Conservation (phyloP, 805 yeast genomes). For the Blastobotrys americana region DNA sequence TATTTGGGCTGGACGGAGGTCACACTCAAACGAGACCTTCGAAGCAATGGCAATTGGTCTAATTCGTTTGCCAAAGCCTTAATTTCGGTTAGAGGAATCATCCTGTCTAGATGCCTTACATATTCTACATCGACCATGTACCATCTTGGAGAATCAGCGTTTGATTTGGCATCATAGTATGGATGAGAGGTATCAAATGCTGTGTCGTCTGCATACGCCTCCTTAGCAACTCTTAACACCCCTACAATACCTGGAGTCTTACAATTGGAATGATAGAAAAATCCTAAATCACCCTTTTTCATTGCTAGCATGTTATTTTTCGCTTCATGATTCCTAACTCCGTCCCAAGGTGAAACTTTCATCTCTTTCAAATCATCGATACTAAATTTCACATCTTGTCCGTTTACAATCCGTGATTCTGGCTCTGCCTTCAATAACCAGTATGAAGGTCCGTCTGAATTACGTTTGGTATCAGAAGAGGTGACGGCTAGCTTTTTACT, state of each 20-base stretch:
- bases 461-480: neutral
- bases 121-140: constrained; percentile 49
- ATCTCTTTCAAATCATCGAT: constrained; percentile 37
- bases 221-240: constrained; percentile 27
- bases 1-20: constrained; percentile 42
- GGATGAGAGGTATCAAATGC: constrained; percentile 38
- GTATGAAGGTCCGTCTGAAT: constrained; percentile 19
- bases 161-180: constrained; percentile 44
- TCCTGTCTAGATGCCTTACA: constrained; percentile 37
- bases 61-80: constrained; percentile 28
- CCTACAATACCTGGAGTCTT: constrained; percentile 51
- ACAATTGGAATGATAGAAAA: constrained; percentile 53
- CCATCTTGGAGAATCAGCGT: constrained; percentile 42
- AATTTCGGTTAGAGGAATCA: constrained; percentile 37
- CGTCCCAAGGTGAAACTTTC: constrained; percentile 47
- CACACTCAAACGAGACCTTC: constrained; percentile 46
- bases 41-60: constrained; percentile 38
- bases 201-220: constrained; percentile 29
- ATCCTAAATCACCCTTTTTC: constrained; percentile 40
- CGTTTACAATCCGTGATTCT: constrained; percentile 41
- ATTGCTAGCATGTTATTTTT: constrained; percentile 43
- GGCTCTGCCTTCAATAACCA: constrained; percentile 59
- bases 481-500: neutral
- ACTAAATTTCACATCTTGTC: constrained; percentile 44
- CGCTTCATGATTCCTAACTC: constrained; percentile 54